Conservation (phyloP, 805 yeast species). For the Barnettozyma vustinii region DNA sequence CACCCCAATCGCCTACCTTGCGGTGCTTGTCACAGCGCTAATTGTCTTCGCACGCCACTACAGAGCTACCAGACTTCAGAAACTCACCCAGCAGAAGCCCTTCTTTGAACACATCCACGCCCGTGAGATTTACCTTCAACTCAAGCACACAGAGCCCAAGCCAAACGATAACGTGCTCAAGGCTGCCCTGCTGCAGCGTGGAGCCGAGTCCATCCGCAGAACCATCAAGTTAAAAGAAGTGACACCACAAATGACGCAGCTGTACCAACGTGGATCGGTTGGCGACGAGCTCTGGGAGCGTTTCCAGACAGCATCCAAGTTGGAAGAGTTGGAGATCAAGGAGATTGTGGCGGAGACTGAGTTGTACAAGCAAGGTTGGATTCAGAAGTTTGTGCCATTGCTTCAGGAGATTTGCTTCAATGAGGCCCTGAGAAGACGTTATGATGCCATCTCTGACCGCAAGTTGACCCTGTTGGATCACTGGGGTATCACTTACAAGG, state of each 20-base stretch:
- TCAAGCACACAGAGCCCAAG: conserved; percentile 46
- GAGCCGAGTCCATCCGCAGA: conserved; percentile 86
- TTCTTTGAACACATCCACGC: conserved; percentile 69
- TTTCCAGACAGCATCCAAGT: conserved; percentile 67
- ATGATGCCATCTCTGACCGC: conserved; percentile 34
- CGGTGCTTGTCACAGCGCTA: conserved; percentile 59
- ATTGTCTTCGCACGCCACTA: conserved; percentile 65
- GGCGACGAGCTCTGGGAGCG: conserved; percentile 88
- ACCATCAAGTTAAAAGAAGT: conserved; percentile 76
- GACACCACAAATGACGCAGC: conserved; percentile 58
- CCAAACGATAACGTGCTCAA: conserved; percentile 77
- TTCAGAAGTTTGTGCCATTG: conserved; percentile 63
- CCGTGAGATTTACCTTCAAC: conserved; percentile 54
- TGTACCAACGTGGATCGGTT: conserved; percentile 84
- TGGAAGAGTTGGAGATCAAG: conserved; percentile 76
- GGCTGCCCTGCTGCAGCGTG: conserved; percentile 61
- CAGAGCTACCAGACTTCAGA: conserved; percentile 46
- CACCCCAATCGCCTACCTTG: conserved; percentile 76
- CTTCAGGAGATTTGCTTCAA: conserved; percentile 90
- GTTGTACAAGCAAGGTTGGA: conserved; percentile 71
- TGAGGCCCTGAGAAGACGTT: conserved; percentile 82
- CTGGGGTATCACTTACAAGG: conserved; percentile 27
- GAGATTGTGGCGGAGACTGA: conserved; percentile 76
- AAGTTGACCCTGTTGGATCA: conserved; percentile 28
- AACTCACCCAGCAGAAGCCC: conserved; percentile 58